Conservation (phyloP, 139 green algal genomes). For the Klebsormidium nitens region DNA sequence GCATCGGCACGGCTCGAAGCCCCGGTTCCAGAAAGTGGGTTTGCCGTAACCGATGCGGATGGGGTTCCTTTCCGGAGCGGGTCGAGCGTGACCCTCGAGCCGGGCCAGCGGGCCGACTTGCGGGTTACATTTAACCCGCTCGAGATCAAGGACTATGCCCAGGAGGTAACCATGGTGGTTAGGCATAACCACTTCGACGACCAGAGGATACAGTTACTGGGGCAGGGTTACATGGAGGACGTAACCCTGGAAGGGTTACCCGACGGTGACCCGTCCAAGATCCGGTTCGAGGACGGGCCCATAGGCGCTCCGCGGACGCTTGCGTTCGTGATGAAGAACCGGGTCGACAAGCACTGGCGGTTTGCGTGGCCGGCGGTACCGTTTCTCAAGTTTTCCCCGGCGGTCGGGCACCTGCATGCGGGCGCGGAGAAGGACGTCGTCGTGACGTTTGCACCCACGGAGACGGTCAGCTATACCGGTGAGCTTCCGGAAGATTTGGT, state of each 20-base stretch:
- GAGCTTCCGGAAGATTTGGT: too few relatives aligned
- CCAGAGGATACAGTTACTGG: constrained; percentile 48
- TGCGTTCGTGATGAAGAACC: constrained; percentile 47
- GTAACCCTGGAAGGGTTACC: constrained; percentile 61
- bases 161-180: constrained; percentile 39
- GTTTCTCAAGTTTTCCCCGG: constrained; percentile 52
- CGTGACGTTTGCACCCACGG: constrained; percentile 47
- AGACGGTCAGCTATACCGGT: constrained; percentile 37
- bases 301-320: constrained; percentile 31
- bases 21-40: too few relatives aligned
- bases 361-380: constrained; percentile 52
- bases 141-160: constrained; percentile 32
- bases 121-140: constrained; percentile 49
- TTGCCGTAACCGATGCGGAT: background rate
- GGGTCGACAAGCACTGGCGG: constrained; percentile 22
- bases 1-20: too few relatives aligned
- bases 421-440: constrained; percentile 53
- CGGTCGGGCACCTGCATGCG: constrained; percentile 57
- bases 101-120: constrained; percentile 48
- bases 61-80: background rate
- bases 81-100: constrained; percentile 45
- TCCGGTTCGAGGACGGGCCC: constrained; percentile 55
- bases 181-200: constrained; percentile 70
- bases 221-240: constrained; percentile 66
- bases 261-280: constrained; percentile 47